Evolutionary conservation across 306 rosid genomes (phyloP), one percentile per base, ranked within the genome.

Genomic region (Comarum palustre): DNA sequence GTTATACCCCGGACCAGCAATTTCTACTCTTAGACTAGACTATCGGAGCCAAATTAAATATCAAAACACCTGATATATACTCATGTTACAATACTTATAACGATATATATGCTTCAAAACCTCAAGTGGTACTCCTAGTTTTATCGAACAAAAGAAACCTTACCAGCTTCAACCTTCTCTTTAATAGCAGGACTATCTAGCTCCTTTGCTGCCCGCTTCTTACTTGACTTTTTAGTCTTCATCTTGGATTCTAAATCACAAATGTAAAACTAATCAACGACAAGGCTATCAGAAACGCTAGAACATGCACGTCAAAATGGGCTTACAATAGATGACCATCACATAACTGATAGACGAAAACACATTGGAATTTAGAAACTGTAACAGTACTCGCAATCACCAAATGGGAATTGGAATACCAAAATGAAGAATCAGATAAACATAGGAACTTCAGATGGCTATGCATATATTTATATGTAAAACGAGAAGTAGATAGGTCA

Each of bases 141-240:
- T 27, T 62, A 41, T 63, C 31, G 1, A 48, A 19, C 38, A 70
- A 62, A 32, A 39, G 66, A 39, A 74, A 25, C 62, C 72, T 74
- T 75, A 78, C 83, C 80, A 25, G 66, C 50, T 39, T 75, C 83
- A 48, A 36, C 52, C 27, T 65, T 31, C 20, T 77, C 71, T 8
- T 66, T 60, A 13, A 66, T 14, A 34, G 69, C 69, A 3, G 46
- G 50, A 51, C 27, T 42, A 31, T 82, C 82, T 14, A 63, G 67
- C 42, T 77, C 85, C 29, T 36, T 66, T 52, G 79, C 79, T 45
- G 71, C 71, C 2, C 80, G 81, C 29, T 78, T 82, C 85, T 82
- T 82, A 58, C 68, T 82, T 51, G 68, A 51, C 59, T 74, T 82
- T 62, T 82, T 82, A 55, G 51, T 63, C 79, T 73, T 78, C 55